phyloP scores from a whole-genome alignment of 2,329 filamentous ascomycete species.

The Lachnellula subtilissima region DNA sequence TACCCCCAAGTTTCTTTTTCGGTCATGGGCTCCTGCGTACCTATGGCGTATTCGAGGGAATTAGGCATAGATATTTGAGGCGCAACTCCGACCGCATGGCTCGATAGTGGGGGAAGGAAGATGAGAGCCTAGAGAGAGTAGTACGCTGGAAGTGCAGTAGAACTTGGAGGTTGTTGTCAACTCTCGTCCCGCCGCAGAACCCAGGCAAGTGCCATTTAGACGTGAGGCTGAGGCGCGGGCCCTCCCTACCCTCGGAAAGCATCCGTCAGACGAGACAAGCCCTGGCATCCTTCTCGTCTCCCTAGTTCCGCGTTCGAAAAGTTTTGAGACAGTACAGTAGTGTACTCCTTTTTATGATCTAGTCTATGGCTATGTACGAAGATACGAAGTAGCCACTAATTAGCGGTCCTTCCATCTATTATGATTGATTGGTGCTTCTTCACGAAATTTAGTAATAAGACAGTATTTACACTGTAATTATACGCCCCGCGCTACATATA shows the following conservation, averaged over 20 bases:
- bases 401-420: too few relatives aligned
- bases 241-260: background rate
- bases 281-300: background rate
- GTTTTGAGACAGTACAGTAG: background rate
- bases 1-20: too few relatives aligned
- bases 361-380: too few relatives aligned
- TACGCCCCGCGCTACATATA: too few relatives aligned
- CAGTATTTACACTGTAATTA: too few relatives aligned
- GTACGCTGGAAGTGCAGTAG: background rate
- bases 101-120: background rate
- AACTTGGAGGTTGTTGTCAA: too few relatives aligned
- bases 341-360: too few relatives aligned
- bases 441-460: too few relatives aligned
- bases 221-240: slow-evolving; percentile 3
- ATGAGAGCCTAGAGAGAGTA: background rate
- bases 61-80: background rate
- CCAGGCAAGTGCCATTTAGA: background rate
- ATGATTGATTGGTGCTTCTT: too few relatives aligned
- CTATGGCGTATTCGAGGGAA: too few relatives aligned
- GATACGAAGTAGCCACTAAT: too few relatives aligned
- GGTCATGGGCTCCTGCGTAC: too few relatives aligned
- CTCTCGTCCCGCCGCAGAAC: background rate
- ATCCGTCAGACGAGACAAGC: background rate
- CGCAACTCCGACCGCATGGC: background rate
- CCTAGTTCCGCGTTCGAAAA: background rate